Conservation (phyloP, 495 filamentous ascomycete species). For the Penicillium arizonense region DNA sequence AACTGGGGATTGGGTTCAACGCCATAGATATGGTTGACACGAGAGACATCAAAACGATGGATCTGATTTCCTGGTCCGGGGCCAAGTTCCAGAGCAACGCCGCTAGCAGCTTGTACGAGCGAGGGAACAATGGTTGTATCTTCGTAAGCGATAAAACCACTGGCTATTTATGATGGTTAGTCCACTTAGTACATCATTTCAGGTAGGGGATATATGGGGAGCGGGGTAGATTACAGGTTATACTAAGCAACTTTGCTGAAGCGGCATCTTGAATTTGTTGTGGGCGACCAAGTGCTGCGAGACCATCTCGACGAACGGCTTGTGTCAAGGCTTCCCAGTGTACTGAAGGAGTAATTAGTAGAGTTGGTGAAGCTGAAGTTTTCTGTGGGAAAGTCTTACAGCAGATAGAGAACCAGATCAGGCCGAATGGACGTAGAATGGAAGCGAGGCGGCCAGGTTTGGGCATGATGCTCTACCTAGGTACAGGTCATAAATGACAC, state of each 20-base stretch:
- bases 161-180: constrained; percentile 13
- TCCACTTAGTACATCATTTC: neutral
- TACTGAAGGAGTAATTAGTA: constrained; percentile 12
- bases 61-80: constrained; percentile 49
- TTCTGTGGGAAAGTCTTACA: constrained; percentile 5
- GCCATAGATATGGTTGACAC: constrained; percentile 38
- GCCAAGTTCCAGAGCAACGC: constrained; percentile 49
- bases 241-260: constrained; percentile 18
- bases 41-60: constrained; percentile 32
- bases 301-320: constrained; percentile 19
- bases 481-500: too few relatives aligned
- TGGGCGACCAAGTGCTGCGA: constrained; percentile 12
- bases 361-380: neutral
- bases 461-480: too few relatives aligned
- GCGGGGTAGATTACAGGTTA: constrained; percentile 13
- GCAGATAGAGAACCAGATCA: constrained; percentile 24
- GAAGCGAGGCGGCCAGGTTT: constrained; percentile 13
- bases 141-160: constrained; percentile 36
- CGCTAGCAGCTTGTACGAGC: constrained; percentile 34
- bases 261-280: constrained; percentile 20
- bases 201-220: neutral
- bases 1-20: constrained; percentile 43
- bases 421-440: constrained; percentile 12
- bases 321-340: constrained; percentile 21
- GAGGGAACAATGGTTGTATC: constrained; percentile 40